Evolutionary conservation across 2,329 filamentous ascomycete species (phyloP).

Genomic region (Eutypella sp.): DNA sequence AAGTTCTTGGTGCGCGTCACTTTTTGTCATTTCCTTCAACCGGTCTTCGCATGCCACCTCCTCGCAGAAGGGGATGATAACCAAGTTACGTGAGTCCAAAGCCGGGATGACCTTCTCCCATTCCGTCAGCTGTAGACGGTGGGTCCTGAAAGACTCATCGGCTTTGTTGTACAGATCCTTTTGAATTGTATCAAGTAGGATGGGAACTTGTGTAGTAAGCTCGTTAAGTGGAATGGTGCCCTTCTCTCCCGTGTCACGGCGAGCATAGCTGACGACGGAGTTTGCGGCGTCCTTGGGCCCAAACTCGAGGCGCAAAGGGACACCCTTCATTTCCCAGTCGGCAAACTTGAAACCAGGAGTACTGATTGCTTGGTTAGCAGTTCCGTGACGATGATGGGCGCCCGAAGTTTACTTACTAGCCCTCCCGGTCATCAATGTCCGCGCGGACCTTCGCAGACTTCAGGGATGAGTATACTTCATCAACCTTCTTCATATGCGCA

Average conservation of each 20-base stretch:
- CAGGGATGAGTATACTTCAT: constrained; percentile 64
- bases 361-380: constrained; percentile 25
- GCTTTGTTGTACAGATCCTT: constrained; percentile 74
- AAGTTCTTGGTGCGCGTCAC: constrained; percentile 56
- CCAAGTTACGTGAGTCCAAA: constrained; percentile 86
- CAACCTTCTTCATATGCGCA: constrained; percentile 70
- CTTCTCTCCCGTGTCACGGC: constrained; percentile 85
- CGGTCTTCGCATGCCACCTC: constrained; percentile 80
- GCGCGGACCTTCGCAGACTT: constrained; percentile 70
- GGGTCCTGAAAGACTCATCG: constrained; percentile 69
- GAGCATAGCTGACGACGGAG: constrained; percentile 76
- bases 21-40: constrained; percentile 88
- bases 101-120: constrained; percentile 91
- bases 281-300: constrained; percentile 91
- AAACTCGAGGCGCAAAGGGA: constrained; percentile 90
- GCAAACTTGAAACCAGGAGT: constrained; percentile 97
- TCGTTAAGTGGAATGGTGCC: constrained; percentile 71
- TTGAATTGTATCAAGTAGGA: constrained; percentile 86
- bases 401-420: constrained; percentile 47
- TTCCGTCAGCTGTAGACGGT: constrained; percentile 74
- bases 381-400: too few relatives aligned
- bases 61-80: constrained; percentile 86
- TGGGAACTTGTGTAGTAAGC: constrained; percentile 67
- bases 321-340: constrained; percentile 96
- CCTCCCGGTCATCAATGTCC: constrained; percentile 79